Percentiles rank a stretch among this genome's conserved stretches.
phyloP scores from a whole-genome alignment of 2,329 filamentous ascomycete genomes.

The Colletotrichum gloeosporioides region DNA sequence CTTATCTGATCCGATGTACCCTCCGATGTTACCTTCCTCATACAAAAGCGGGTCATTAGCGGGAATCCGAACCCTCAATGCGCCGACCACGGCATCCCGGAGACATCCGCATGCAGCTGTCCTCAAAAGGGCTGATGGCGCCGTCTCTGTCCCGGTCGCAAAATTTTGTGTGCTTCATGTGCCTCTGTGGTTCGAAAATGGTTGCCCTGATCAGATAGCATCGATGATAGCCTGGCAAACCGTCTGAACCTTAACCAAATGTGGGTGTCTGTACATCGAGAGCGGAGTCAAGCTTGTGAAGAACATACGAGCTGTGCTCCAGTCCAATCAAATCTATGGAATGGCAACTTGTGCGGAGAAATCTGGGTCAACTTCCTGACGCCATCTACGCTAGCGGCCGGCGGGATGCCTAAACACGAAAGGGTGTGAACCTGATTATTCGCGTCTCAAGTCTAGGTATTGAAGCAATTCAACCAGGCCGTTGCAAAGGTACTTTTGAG shows the following conservation, averaged over 20 bases:
- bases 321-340: background rate
- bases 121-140: background rate
- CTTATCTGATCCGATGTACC: slow-evolving; percentile 11
- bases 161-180: background rate
- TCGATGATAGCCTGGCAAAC: background rate
- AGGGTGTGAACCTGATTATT: background rate
- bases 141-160: background rate
- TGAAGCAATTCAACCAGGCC: background rate
- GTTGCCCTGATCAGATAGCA: background rate
- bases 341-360: background rate
- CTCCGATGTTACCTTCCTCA: background rate
- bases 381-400: background rate
- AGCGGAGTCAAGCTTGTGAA: background rate
- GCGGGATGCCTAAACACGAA: background rate
- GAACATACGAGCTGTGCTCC: background rate
- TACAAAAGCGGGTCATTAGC: background rate
- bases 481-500: background rate
- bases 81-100: background rate
- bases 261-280: background rate
- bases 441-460: background rate
- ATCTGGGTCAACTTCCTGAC: background rate
- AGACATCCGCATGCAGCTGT: background rate
- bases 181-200: background rate
- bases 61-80: background rate
- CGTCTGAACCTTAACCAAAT: background rate